phyloP scores from a whole-genome alignment of 768 basidiomycete species.

The Amanita molliuscula region DNA sequence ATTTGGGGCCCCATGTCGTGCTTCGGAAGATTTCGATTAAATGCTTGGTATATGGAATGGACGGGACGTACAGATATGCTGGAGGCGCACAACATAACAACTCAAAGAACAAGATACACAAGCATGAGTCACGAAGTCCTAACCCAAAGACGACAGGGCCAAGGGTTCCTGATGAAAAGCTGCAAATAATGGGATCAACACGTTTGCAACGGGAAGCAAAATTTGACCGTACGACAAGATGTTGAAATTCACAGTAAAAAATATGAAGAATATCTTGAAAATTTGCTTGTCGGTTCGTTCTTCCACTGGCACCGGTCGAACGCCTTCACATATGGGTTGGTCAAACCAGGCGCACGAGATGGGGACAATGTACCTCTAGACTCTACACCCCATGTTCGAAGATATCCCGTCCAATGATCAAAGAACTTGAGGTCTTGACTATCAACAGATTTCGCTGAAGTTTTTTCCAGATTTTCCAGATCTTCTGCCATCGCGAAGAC shows the following conservation, averaged over 20 bases:
- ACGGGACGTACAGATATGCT: slow-evolving; percentile 42
- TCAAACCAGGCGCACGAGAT: background rate
- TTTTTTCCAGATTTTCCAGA: background rate
- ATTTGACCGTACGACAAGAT: slow-evolving; percentile 37
- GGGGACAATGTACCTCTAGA: slow-evolving; percentile 18
- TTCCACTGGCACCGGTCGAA: slow-evolving; percentile 43
- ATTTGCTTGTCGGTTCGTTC: slow-evolving; percentile 51
- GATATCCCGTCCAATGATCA: background rate
- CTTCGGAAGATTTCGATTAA: slow-evolving; percentile 12
- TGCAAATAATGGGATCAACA: slow-evolving; percentile 12
- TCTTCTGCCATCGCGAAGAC: background rate
- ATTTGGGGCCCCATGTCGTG: slow-evolving; percentile 69
- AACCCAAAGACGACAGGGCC: slow-evolving; percentile 53
- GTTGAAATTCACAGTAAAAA: slow-evolving; percentile 67
- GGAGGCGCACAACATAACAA: slow-evolving; percentile 47
- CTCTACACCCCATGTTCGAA: slow-evolving; percentile 18
- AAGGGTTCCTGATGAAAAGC: slow-evolving; percentile 59
- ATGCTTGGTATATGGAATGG: background rate
- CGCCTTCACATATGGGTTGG: slow-evolving; percentile 23
- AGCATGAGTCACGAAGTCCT: slow-evolving; percentile 49
- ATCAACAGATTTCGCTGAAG: background rate
- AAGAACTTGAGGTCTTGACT: background rate
- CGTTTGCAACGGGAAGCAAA: background rate
- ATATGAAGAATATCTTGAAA: slow-evolving; percentile 67
- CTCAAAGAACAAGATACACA: slow-evolving; percentile 63